Evolutionary conservation across 116 monocot genomes (phyloP), one percentile per base, ranked within the genome.

Genomic region (Dioscorea cayenensis): DNA sequence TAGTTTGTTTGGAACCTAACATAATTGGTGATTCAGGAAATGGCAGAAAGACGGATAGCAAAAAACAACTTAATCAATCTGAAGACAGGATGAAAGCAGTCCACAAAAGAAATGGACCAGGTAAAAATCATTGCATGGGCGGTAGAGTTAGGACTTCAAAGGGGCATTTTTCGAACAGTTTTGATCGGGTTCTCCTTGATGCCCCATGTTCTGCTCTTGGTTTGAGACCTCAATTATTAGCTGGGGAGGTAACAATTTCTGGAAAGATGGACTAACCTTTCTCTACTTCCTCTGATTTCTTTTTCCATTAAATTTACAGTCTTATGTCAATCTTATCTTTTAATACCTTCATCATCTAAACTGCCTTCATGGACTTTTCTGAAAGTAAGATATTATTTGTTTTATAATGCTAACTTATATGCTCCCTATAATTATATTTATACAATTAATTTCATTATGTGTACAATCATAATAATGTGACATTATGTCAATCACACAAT

Each of bases 201-300:
- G 93, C 94, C 66, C 97, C 97, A 51, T 99, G 94, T 78, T 99
- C 97, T 84, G 97, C 97, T 51, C 90, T 99, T 75, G 97, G 97
- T 50, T 78, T 99, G 51, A 77, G 97, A 66, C 97, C 97, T 76
- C 90, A 94, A 59, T 76, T 99, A 58, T 99, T 99, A 87, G 81
- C 83, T 80, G 90, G 85, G 4, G 86, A 99, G 86, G 97, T 99
- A 77, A 80, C 38, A n/a, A 38, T 72, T 48, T 18, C 36, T n/a
- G 19, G 32, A 29, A 66, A 37, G 32, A 66, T 13, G 16, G 0
- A 23, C 27, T 5, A 55, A 55, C 25, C 16, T 68, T 19, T 49
- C 22, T 23, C 11, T 68, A 21, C 68, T 22, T 49, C 3, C 19
- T 25, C 5, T 55, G 16, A 55, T 55, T 55, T 55, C 5, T 55